Evolutionary conservation across 1,139 yeast genomes (phyloP).

Genomic region (Saccharomyces hybrid): DNA sequence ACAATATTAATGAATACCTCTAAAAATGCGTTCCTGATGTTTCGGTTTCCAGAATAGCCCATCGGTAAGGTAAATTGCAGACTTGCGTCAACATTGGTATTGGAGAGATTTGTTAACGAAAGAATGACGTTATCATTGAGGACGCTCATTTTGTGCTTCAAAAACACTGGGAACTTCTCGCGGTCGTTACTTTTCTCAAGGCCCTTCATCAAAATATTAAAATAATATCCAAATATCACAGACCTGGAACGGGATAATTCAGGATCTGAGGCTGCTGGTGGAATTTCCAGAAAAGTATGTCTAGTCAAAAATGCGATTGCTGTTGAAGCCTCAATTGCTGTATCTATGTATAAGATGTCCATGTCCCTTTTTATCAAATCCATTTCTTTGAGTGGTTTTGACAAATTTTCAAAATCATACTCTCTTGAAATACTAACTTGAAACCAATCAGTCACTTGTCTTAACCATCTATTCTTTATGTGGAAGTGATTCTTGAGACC

Average conservation of each 20-base stretch:
- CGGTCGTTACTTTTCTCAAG: slow-evolving; percentile 49
- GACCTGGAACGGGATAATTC: slow-evolving; percentile 54
- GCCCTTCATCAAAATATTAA: slow-evolving; percentile 62
- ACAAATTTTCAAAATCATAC: slow-evolving; percentile 30
- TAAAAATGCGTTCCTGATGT: slow-evolving; percentile 63
- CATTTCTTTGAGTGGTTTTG: slow-evolving; percentile 30
- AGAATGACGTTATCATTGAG: slow-evolving; percentile 59
- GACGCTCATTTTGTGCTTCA: slow-evolving; percentile 46
- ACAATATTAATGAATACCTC: slow-evolving; percentile 70
- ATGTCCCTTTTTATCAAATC: slow-evolving; percentile 37
- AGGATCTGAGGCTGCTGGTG: slow-evolving; percentile 50
- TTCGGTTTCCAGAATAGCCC: slow-evolving; percentile 63
- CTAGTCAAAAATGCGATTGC: slow-evolving; percentile 50
- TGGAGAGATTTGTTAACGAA: slow-evolving; percentile 61
- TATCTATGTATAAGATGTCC: slow-evolving; percentile 51
- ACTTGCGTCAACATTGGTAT: slow-evolving; percentile 71
- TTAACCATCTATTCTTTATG: slow-evolving; percentile 54
- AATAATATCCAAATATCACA: slow-evolving; percentile 62
- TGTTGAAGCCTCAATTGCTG: slow-evolving; percentile 59
- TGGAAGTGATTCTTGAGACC: slow-evolving; percentile 50
- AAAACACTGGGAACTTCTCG: slow-evolving; percentile 32
- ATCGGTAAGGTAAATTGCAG: slow-evolving; percentile 68
- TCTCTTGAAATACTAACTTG: slow-evolving; percentile 42
- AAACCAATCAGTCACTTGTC: slow-evolving; percentile 59
- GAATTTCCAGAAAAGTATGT: slow-evolving; percentile 52